Conservation (phyloP, 2,329 filamentous ascomycete species). For the Penicillium sp. region DNA sequence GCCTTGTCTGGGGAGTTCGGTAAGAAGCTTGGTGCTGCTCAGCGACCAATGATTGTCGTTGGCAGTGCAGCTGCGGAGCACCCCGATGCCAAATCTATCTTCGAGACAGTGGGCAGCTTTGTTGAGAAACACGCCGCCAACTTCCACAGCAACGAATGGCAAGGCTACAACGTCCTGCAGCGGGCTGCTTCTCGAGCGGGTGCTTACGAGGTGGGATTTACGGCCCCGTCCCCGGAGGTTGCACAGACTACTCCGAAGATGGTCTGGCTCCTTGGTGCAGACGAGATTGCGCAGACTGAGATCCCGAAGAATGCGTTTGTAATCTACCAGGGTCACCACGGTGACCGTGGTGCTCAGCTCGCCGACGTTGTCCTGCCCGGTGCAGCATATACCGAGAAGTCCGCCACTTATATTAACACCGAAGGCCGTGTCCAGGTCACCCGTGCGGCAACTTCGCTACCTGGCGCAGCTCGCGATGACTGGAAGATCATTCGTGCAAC, state of each 20-base stretch:
- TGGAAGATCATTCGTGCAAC: constrained; percentile 98
- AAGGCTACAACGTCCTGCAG: constrained; percentile 96
- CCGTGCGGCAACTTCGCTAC: constrained; percentile 80
- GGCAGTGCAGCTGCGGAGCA: constrained; percentile 92
- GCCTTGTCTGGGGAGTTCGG: constrained; percentile 83
- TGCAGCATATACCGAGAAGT: constrained; percentile 95
- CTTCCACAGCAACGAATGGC: constrained; percentile 89
- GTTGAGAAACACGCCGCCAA: constrained; percentile 88
- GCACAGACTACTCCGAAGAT: constrained; percentile 88
- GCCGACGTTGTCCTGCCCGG: constrained; percentile 92
- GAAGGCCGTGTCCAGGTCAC: constrained; percentile 95
- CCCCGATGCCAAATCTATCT: constrained; percentile 84
- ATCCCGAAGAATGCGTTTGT: constrained; percentile 96
- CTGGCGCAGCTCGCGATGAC: constrained; percentile 87
- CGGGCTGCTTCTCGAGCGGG: constrained; percentile 86
- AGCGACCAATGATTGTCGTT: constrained; percentile 94
- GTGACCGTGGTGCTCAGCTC: constrained; percentile 86
- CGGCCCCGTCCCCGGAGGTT: constrained; percentile 75
- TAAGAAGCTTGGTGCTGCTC: constrained; percentile 82
- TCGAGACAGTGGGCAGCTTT: constrained; percentile 84
- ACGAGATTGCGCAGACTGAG: constrained; percentile 80
- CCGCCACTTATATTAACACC: constrained; percentile 94
- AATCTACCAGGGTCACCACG: constrained; percentile 97
- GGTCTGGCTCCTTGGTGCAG: constrained; percentile 92
- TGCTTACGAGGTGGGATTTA: constrained; percentile 94